Percentiles rank a stretch among this genome's conserved stretches.
Conservation (phyloP, 108 stramenopile genomes). For the Pseudonitzschia multiseries region DNA sequence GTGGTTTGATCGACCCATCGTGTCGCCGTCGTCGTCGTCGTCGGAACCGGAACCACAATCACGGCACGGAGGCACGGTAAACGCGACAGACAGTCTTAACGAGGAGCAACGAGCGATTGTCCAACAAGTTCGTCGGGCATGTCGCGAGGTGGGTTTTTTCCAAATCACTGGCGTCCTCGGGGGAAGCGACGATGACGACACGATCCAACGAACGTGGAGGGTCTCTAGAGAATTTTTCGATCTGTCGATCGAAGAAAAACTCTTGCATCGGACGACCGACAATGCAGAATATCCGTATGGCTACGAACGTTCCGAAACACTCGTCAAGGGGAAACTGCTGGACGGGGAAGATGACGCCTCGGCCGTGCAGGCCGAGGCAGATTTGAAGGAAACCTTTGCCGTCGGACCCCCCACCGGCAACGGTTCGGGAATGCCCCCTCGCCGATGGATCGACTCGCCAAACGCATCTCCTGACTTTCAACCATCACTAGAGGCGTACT, state of each 20-base stretch:
- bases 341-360: constrained; percentile 27
- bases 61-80: neutral
- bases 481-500: constrained; percentile 54
- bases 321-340: constrained; percentile 41
- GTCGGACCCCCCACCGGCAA: constrained; percentile 61
- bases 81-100: neutral
- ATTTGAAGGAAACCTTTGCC: constrained; percentile 85
- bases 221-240: constrained; percentile 72
- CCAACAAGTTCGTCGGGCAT: constrained; percentile 53
- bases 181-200: constrained; percentile 46
- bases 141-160: constrained; percentile 78
- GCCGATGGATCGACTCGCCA: constrained; percentile 35
- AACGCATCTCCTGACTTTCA: constrained; percentile 30
- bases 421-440: constrained; percentile 68
- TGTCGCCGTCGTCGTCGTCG: neutral
- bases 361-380: constrained; percentile 15
- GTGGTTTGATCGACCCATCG: constrained; percentile 10
- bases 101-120: constrained; percentile 38
- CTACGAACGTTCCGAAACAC: constrained; percentile 61
- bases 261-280: constrained; percentile 30
- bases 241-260: constrained; percentile 48
- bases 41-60: neutral
- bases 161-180: constrained; percentile 38
- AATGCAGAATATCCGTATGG: constrained; percentile 73
- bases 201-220: constrained; percentile 48